Conservation (phyloP, 345 rosid genomes). For the sweet orange (Citrus sinensis) region DVS_A1.0 CM039163.1:47944501-47945000, state of each 20-base stretch:
- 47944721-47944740: conserved; percentile 3
- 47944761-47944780: conserved; percentile 6
- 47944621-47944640: neutral
- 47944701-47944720: conserved; percentile 14
- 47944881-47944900: neutral
- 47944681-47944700: neutral
- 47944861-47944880: neutral
- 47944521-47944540: neutral
- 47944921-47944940: conserved; percentile 6
- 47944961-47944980: conserved; percentile 19
- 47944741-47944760: conserved; percentile 4
- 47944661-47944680: conserved; percentile 8
- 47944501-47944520: neutral
- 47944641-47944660: neutral
- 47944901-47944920: neutral
- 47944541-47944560: neutral
- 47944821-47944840: conserved; percentile 14
- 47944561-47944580: neutral
- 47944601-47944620: no score
- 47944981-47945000: conserved; percentile 8
- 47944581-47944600: neutral
- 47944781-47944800: conserved; percentile 16
- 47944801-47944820: conserved; percentile 20
- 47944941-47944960: conserved; percentile 18
- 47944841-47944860: conserved; percentile 19